Conservation (phyloP, 495 filamentous ascomycete species). For the Neurospora discreta region DNA sequence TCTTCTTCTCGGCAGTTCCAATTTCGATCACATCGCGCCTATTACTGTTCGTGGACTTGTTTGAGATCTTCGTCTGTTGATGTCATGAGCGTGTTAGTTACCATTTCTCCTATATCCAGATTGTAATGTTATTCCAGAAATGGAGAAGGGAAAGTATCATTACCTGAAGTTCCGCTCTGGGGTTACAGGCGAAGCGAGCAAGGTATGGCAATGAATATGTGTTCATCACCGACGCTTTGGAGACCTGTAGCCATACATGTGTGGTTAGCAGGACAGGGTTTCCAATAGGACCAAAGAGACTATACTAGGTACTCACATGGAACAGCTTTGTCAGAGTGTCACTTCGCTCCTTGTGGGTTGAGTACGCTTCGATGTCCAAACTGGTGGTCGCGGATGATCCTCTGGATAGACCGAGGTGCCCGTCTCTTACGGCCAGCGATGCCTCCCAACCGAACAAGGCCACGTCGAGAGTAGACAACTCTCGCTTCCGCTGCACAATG, state of each 20-base stretch:
- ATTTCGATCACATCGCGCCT: background rate
- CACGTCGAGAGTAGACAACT: background rate
- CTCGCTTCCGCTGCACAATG: background rate
- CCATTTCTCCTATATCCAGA: too few species aligned
- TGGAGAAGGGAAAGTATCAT: background rate
- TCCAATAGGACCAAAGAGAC: background rate
- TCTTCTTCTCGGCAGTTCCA: background rate
- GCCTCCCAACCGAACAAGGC: background rate
- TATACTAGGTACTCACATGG: background rate
- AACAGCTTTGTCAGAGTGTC: background rate
- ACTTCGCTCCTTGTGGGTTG: background rate
- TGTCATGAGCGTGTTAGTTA: background rate
- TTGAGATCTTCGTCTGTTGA: background rate
- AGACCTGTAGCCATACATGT: background rate
- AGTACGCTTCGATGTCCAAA: background rate
- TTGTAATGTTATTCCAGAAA: too few species aligned
- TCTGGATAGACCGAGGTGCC: background rate
- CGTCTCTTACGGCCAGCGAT: background rate
- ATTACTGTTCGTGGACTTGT: background rate
- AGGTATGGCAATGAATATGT: background rate
- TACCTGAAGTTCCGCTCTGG: background rate
- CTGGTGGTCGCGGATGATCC: background rate
- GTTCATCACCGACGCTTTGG: background rate
- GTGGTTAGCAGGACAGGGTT: background rate
- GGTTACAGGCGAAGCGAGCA: background rate